Base-by-base conservation (phyloP, 75 land plant genomes). In the Selaginella tamariscina region DNA sequence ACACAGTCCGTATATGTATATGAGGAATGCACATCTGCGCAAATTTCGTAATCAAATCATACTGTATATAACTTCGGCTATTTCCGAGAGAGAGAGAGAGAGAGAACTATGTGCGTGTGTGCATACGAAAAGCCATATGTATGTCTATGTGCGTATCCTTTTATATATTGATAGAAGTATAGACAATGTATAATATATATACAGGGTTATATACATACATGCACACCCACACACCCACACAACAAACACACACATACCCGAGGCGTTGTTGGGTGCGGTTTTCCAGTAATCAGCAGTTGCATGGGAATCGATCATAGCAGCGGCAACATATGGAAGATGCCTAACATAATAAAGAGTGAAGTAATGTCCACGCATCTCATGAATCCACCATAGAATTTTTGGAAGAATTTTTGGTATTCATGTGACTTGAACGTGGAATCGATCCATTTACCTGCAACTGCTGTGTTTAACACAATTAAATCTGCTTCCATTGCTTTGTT, bases 341-440 rank as follows among this genome's bases (percentile, higher is more conserved):
- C 80, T 83, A 30, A 91, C 96, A 78, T 80, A 88, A 29, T 88
- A 85, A 66, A 80, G 27, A 30, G 76, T 77, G 73, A 91, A 91
- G 63, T 91, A 91, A 68, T 91, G 96, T 22, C 96, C 96, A 71
- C 89, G 71, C 93, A 91, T 91, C 73, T 91, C 96, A 79, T 91
- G 96, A 49, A 91, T 91, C 96, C 96, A 91, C 92, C 93, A 91
- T 68, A 91, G 73, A 18, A 83, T 77, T 70, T 91, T 91, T 64
- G 86, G 82, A 32, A 91, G 79, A 32, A 88, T 83, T 56, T 30
- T 56, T 73, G 65, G 33, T 72, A 54, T 64, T 82, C 66, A 20
- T 75, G 83, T 15, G 5, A 5, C 64, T 83, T 80, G 31, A 85
- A 77, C 54, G 80, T 79, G 30, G 79, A 65, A 73, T 91, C 88